These are phyloP conservation scores for Obba rivulosa DNA, from an alignment of 768 basidiomycete species.

Conservation along the genomic window DNA sequence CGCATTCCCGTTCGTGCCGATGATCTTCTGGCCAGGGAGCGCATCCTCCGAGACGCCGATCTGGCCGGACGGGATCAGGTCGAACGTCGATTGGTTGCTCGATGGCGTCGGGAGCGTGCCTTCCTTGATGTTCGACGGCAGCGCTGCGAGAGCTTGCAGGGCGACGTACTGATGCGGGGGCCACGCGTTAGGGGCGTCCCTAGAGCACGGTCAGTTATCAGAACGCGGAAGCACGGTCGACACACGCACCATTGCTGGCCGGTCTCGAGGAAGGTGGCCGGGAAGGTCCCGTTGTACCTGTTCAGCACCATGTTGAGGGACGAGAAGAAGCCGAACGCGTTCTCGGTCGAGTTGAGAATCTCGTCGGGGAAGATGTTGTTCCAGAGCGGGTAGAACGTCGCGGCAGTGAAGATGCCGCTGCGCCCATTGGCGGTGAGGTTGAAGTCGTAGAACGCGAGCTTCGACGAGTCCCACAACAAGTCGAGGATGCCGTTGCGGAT, in stretches of 20 bases:
- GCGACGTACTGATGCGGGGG: constrained; percentile 81
- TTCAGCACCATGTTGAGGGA: constrained; percentile 73
- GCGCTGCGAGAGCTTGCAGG: constrained; percentile 66
- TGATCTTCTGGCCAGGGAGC: constrained; percentile 64
- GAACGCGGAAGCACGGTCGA: neutral
- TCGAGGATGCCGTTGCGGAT: constrained; percentile 75
- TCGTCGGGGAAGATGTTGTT: constrained; percentile 77
- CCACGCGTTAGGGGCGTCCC: constrained; percentile 89
- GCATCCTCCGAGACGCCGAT: constrained; percentile 66
- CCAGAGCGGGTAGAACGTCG: constrained; percentile 85
- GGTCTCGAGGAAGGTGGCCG: constrained; percentile 70
- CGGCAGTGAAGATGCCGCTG: constrained; percentile 63
- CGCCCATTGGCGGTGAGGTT: constrained; percentile 65
- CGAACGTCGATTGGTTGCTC: constrained; percentile 52
- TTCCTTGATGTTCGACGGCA: constrained; percentile 68
- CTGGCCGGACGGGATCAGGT: constrained; percentile 73
- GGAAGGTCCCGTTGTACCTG: constrained; percentile 84
- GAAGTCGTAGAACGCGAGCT: constrained; percentile 91
- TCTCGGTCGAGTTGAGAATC: constrained; percentile 46
- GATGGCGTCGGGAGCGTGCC: constrained; percentile 48
- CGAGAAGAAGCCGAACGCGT: constrained; percentile 70
- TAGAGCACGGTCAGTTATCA: constrained; percentile 17
- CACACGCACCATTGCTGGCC: constrained; percentile 71
- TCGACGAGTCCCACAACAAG: constrained; percentile 75
- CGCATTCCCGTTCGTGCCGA: constrained; percentile 37